Conservation (phyloP, 2,329 filamentous ascomycete genomes). For the Curvularia spicifera region DNA sequence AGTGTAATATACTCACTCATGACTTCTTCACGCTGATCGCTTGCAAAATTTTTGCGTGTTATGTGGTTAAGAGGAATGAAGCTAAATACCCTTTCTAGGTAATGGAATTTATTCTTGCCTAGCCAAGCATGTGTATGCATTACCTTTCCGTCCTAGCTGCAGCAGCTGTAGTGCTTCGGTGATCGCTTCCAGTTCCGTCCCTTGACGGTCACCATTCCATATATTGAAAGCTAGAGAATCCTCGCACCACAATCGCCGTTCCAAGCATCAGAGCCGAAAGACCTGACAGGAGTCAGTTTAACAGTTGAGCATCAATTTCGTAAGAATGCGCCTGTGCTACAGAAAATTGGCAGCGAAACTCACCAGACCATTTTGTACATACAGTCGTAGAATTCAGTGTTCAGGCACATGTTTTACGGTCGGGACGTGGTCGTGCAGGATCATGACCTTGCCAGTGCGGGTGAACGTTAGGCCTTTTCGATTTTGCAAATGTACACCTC, state of each 20-base stretch:
- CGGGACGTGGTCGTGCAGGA: neutral
- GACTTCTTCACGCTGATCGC: neutral
- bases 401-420: neutral
- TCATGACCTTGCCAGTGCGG: neutral
- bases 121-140: neutral
- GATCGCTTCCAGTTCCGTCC: neutral
- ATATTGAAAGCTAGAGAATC: neutral
- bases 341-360: neutral
- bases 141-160: neutral
- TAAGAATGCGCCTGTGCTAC: neutral
- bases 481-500: neutral
- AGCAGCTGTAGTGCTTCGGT: neutral
- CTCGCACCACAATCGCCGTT: neutral
- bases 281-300: neutral
- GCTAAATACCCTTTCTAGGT: too few species aligned
- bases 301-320: neutral
- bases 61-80: neutral
- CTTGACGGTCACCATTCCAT: neutral
- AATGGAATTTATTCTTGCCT: neutral
- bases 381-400: neutral
- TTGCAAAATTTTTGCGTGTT: neutral
- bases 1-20: neutral
- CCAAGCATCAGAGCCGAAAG: neutral
- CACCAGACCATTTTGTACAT: neutral
- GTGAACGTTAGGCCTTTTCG: neutral